These are phyloP conservation scores for Aspergillus cristatus DNA, from an alignment of 495 filamentous ascomycete genomes.

Conservation along the genomic window DNA sequence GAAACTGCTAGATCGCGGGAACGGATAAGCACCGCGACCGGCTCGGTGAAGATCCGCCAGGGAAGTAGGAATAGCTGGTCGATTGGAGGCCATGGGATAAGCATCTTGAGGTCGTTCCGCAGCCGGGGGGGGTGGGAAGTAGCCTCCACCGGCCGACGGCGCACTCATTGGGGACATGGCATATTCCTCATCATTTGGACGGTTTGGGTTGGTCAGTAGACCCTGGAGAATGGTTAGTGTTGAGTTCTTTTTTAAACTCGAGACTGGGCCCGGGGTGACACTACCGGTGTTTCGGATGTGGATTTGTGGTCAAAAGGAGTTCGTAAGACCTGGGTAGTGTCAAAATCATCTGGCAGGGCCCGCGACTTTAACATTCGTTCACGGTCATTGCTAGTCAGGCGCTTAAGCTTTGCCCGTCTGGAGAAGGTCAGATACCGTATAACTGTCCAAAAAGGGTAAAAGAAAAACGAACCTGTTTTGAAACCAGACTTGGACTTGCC, in stretches of 20 bases:
- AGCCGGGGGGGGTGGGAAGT: conserved; percentile 26
- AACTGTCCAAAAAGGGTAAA: conserved; percentile 7
- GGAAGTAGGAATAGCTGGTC: conserved; percentile 17
- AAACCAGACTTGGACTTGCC: conserved; percentile 98
- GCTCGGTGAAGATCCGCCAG: conserved; percentile 26
- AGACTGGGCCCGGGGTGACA: too few relatives aligned
- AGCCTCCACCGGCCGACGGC: conserved; percentile 33
- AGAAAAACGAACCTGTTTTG: conserved; percentile 70
- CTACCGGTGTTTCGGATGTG: conserved; percentile 22
- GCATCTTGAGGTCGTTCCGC: conserved; percentile 21
- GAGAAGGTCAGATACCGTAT: conserved; percentile 16
- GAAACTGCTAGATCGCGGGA: conserved; percentile 34
- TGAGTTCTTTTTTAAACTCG: too few relatives aligned
- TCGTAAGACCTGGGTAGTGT: conserved; percentile 82
- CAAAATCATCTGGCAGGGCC: conserved; percentile 84
- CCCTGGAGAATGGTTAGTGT: conserved; percentile 17
- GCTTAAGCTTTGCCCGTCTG: conserved; percentile 92
- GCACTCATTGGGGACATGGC: conserved; percentile 36
- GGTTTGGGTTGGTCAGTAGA: conserved; percentile 29
- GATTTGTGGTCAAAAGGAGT: conserved; percentile 48
- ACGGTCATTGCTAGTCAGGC: conserved; percentile 83
- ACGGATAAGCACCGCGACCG: conserved; percentile 25
- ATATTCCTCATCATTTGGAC: conserved; percentile 34
- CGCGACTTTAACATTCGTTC: conserved; percentile 91
- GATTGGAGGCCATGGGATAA: conserved; percentile 16